Evolutionary conservation across 2,329 filamentous ascomycete genomes (phyloP).

Genomic region (Arthrinium phaeospermum): DNA sequence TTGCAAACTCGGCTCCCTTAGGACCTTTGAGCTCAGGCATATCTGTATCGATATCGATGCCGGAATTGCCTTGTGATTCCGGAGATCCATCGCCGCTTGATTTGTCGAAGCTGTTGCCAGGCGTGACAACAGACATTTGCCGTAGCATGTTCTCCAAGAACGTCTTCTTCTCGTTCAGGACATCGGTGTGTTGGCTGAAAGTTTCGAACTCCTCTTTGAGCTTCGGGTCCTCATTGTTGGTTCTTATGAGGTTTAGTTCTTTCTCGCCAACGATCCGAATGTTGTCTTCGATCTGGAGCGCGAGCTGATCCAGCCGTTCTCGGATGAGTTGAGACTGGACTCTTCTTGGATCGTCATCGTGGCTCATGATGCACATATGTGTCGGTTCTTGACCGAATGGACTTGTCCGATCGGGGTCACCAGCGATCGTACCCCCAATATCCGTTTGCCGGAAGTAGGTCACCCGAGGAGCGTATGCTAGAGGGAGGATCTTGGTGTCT

Average conservation of each 20-base stretch:
- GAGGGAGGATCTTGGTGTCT: slow-evolving; percentile 89
- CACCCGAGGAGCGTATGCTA: slow-evolving; percentile 91
- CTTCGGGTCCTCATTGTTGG: slow-evolving; percentile 54
- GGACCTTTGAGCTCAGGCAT: slow-evolving; percentile 60
- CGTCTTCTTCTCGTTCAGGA: slow-evolving; percentile 62
- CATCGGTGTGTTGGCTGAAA: slow-evolving; percentile 58
- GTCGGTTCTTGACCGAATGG: slow-evolving; percentile 93
- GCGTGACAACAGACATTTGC: slow-evolving; percentile 49
- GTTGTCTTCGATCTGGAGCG: slow-evolving; percentile 78
- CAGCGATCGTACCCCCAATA: slow-evolving; percentile 78
- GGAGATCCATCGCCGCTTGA: slow-evolving; percentile 40
- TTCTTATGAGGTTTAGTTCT: slow-evolving; percentile 68
- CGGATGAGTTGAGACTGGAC: slow-evolving; percentile 89
- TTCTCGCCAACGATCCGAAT: slow-evolving; percentile 75
- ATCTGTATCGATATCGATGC: slow-evolving; percentile 26
- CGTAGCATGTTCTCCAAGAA: slow-evolving; percentile 65
- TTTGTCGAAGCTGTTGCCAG: slow-evolving; percentile 7
- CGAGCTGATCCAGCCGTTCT: slow-evolving; percentile 78
- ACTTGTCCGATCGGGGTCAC: slow-evolving; percentile 83
- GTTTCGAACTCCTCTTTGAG: slow-evolving; percentile 66
- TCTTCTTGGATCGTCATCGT: slow-evolving; percentile 83
- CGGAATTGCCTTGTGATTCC: neutral
- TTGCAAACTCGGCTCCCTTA: slow-evolving; percentile 80
- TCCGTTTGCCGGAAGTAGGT: slow-evolving; percentile 98
- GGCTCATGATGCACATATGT: slow-evolving; percentile 94